Evolutionary conservation across 495 filamentous ascomycete genomes (phyloP), one percentile per base, ranked within the genome.

Genomic region (Platismatia glauca): DNA sequence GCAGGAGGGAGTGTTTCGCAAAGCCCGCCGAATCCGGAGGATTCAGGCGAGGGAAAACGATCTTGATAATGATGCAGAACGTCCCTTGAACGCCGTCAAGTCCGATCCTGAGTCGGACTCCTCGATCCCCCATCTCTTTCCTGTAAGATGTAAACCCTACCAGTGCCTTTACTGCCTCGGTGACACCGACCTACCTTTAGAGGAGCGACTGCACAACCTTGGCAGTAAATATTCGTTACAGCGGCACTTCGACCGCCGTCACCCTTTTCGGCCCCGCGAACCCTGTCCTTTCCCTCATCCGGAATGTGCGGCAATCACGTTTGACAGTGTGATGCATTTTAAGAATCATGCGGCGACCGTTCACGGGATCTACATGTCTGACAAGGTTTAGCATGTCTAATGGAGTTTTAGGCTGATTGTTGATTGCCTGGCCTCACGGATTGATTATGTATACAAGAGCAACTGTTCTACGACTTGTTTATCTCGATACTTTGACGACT

Each of bases 121-220:
- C 39, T 43, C 39, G 39, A 20, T 43, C 65, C 67, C 0, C 65
- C 72, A n/a, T 71, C 68, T n/a, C 64, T 72, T n/a, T 62, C 70
- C 29, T 16, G 1, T 34, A 5, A 57, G 53, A 33, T 34, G 13
- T 24, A 57, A 57, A 57, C 13, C 5, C 63, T 57, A 57, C 16
- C 11, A 44, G 11, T 44, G 7, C 11, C 20, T 44, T 44, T 44
- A 44, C 20, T 44, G 11, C 22, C 20, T 69, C 66, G 5, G 24
- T 38, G 8, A 58, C 53, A 18, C 61, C 69, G 43, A 64, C 27
- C 7, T 57, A 33, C 29, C 29, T 57, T 57, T 57, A 22, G 0
- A 57, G 8, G 6, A 57, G 53, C 53, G 53, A 57, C 29, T 57
- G 3, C 13, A 33, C 6, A 57, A 57, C 29, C 29, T 57, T 34